Percentiles rank a stretch among this genome's conserved stretches.
Conservation (phyloP, 2,329 filamentous ascomycete genomes). For the Sordariomycetes sp. region DNA sequence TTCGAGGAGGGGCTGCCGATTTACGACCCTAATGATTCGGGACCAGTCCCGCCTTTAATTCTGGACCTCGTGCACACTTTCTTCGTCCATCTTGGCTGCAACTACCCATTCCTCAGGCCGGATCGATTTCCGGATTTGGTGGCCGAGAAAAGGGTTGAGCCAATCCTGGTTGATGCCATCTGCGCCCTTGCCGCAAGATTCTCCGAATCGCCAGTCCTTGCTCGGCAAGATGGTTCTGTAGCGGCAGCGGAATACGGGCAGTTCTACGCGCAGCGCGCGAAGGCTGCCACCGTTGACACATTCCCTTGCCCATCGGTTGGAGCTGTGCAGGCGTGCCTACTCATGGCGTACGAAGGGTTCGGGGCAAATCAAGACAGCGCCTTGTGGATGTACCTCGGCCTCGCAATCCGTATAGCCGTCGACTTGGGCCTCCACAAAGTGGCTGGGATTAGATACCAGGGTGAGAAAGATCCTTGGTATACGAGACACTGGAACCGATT, state of each 20-base stretch:
- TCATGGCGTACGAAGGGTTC: constrained; percentile 84
- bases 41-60: constrained; percentile 65
- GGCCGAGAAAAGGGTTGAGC: constrained; percentile 69
- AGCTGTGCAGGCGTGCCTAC: constrained; percentile 71
- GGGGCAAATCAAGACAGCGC: constrained; percentile 82
- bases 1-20: constrained; percentile 50
- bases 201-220: constrained; percentile 49
- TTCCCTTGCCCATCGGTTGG: constrained; percentile 75
- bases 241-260: constrained; percentile 60
- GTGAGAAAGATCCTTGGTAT: constrained; percentile 39
- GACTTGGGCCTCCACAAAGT: constrained; percentile 74
- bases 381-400: constrained; percentile 86
- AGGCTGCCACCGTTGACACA: constrained; percentile 70
- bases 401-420: constrained; percentile 74
- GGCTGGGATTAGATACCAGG: constrained; percentile 57
- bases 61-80: constrained; percentile 69
- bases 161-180: constrained; percentile 78
- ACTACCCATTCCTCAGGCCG: constrained; percentile 70
- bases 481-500: constrained; percentile 28
- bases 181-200: constrained; percentile 77
- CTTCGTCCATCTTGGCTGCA: constrained; percentile 73
- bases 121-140: constrained; percentile 65
- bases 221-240: constrained; percentile 34
- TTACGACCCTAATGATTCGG: constrained; percentile 63
- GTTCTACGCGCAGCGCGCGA: constrained; percentile 71